These are phyloP conservation scores for Amanita brunnescens DNA, from an alignment of 768 basidiomycete genomes.

Conservation along the genomic window DNA sequence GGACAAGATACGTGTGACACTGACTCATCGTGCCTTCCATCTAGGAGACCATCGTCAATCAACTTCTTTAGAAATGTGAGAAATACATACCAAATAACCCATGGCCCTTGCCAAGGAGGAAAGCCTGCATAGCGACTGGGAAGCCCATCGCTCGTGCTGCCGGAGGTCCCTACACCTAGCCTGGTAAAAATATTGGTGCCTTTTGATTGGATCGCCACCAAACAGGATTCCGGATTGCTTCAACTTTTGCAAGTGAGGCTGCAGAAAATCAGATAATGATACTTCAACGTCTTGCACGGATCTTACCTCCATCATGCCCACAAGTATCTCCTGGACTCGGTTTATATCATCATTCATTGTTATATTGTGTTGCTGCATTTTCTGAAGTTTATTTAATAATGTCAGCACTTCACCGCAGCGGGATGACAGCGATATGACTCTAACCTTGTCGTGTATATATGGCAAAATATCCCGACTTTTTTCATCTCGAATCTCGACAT, in stretches of 20 bases:
- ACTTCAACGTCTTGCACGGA: not conserved
- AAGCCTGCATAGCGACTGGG: constrained; percentile 43
- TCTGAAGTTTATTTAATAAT: constrained; percentile 39
- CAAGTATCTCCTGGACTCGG: constrained; percentile 59
- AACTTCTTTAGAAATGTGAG: not conserved
- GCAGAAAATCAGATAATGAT: not conserved
- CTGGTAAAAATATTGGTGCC: constrained; percentile 62
- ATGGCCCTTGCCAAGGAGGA: constrained; percentile 64
- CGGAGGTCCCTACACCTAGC: constrained; percentile 29
- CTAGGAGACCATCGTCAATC: constrained; percentile 28
- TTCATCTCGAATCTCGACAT: constrained; percentile 92
- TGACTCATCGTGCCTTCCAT: constrained; percentile 75
- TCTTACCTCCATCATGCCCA: constrained; percentile 65
- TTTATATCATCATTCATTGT: constrained; percentile 59
- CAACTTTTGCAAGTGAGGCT: constrained; percentile 28
- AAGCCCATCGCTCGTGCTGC: constrained; percentile 39
- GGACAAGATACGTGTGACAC: constrained; percentile 61
- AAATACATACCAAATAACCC: constrained; percentile 68
- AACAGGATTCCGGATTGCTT: constrained; percentile 35
- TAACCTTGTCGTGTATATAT: constrained; percentile 91
- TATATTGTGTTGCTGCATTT: constrained; percentile 71
- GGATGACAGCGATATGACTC: constrained; percentile 22
- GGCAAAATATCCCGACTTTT: constrained; percentile 76
- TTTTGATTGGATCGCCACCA: constrained; percentile 42
- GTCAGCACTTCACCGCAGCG: not conserved